phyloP scores from a whole-genome alignment of 306 rosid species.

The Rosa lucieae region DNA sequence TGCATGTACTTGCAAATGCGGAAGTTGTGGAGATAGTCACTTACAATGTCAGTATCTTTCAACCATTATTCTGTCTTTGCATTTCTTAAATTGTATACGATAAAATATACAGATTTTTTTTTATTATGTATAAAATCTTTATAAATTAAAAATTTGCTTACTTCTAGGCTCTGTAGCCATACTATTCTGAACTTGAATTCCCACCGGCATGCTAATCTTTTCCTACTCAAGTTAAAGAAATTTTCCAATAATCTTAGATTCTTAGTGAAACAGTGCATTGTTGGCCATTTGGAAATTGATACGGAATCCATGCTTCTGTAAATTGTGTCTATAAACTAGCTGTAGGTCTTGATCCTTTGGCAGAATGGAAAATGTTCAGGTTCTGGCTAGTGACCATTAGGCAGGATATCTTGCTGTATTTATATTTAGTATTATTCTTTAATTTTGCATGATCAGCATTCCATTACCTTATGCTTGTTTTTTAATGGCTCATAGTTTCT shows the following conservation, averaged over 20 bases:
- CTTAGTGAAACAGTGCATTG: background rate
- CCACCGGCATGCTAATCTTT: background rate
- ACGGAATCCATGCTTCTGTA: background rate
- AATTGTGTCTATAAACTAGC: background rate
- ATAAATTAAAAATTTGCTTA: background rate
- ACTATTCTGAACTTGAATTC: background rate
- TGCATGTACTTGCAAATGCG: conserved; percentile 85
- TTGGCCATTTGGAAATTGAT: background rate
- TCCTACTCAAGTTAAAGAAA: background rate
- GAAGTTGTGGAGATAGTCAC: conserved; percentile 99
- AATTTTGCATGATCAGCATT: background rate
- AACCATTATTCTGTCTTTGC: conserved; percentile 11
- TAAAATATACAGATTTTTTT: background rate
- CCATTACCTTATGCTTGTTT: conserved; percentile 6
- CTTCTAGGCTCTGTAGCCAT: background rate
- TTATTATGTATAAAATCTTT: background rate
- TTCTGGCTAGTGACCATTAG: background rate
- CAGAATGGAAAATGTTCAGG: background rate
- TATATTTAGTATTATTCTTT: background rate
- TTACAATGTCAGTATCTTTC: conserved; percentile 70
- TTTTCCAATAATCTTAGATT: background rate
- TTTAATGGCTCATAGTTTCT: conserved; percentile 30
- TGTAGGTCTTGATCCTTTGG: background rate
- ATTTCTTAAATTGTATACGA: conserved; percentile 1
- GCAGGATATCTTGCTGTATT: background rate